Conservation (phyloP, 129 eudicot genomes). For the Chrysanthemum lavandulifolium region DNA sequence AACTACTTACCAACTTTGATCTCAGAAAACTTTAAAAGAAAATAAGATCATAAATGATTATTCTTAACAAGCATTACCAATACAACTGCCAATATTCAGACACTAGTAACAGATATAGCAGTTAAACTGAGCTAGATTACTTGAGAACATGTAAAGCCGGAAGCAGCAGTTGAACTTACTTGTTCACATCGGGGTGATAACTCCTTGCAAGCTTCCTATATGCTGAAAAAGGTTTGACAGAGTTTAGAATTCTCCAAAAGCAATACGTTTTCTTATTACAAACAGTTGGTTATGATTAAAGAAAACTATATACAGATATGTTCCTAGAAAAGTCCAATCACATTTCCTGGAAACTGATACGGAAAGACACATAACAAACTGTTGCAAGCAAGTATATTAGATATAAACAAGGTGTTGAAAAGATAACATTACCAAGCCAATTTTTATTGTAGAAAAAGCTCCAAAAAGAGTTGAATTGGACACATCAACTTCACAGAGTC, state of each 20-base stretch:
- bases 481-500: neutral
- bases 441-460: slow-evolving; percentile 10
- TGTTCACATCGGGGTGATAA: slow-evolving; percentile 98
- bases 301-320: slow-evolving; percentile 10
- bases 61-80: neutral
- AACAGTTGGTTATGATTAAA: slow-evolving; percentile 17
- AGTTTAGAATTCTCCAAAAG: slow-evolving; percentile 11
- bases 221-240: slow-evolving; percentile 44
- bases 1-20: neutral
- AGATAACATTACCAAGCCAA: slow-evolving; percentile 16
- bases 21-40: neutral
- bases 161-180: slow-evolving; percentile 50
- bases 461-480: slow-evolving; percentile 4
- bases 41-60: neutral
- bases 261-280: neutral
- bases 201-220: slow-evolving; percentile 96
- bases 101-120: slow-evolving; percentile 13
- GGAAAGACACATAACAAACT: slow-evolving; percentile 10
- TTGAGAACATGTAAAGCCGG: slow-evolving; percentile 16
- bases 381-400: slow-evolving; percentile 9
- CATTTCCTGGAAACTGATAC: slow-evolving; percentile 3
- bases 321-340: neutral
- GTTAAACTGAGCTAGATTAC: slow-evolving; percentile 6
- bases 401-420: slow-evolving; percentile 5
- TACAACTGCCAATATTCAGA: neutral